Evolutionary conservation across 257 asterid genomes (phyloP), one percentile per base, ranked within the genome.

Genomic region (Anisodus tanguticus): DNA sequence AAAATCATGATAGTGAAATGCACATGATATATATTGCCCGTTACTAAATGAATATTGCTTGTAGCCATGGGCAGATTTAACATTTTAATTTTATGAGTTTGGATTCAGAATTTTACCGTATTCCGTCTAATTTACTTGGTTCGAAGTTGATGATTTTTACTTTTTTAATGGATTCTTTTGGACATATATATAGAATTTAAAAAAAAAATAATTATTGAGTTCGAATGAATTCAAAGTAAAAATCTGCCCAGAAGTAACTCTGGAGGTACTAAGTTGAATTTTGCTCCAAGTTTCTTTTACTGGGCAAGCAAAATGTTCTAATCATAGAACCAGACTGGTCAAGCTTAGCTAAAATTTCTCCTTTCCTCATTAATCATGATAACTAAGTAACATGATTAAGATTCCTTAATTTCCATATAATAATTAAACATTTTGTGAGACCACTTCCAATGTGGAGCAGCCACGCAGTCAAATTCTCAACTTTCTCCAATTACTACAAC

Each of bases 301-400:
- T 13, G 47, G 82, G 15, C 22, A 77, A 77, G 49, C 31, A 77
- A 77, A 53, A 51, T 77, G 64, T 53, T 55, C 11, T 77, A 77
- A 77, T 77, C 82, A 77, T 53, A 26, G 72, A 47, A 77, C 26
- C n/a, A 77, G 49, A 53, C 47, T 77, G 49, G 82, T 77, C 62
- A 26, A 26, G 13, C 53, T 12, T 74, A 22, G 81, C 17, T 74
- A 53, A 76, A 77, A 19, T 74, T 74, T 12, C 12, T 74, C 49
- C 2, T 22, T 35, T 77, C 47, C 59, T 53, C 43, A 53, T 53
- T 77, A 77, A 26, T 77, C 64, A 77, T 53, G 64, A 53, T 77
- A 7, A 77, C 82, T 2, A 77, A 53, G 81, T 77, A 77, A 54
- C 81, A 53, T 76, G 47, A 76, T 76, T 76, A 77, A 77, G 82